Evolutionary conservation across 108 stramenopile species (phyloP).

Genomic region (Discostella stelligeroides): DNA sequence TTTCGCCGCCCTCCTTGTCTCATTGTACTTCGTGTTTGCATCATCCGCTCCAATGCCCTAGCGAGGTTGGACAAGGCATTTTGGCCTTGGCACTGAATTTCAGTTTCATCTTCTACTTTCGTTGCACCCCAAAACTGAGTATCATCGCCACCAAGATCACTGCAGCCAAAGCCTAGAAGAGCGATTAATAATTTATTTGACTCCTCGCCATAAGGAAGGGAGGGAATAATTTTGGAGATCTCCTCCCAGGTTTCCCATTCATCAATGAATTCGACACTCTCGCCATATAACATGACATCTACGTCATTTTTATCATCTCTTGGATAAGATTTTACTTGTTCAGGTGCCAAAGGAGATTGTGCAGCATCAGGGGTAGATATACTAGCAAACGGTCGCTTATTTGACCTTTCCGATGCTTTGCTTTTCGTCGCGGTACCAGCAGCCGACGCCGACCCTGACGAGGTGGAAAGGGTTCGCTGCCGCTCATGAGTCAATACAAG

Average conservation of each 20-base stretch:
- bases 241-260: constrained; percentile 23
- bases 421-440: neutral
- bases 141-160: constrained; percentile 21
- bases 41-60: neutral
- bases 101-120: neutral
- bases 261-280: no score
- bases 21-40: neutral
- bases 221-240: constrained; percentile 21
- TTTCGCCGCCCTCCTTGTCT: neutral
- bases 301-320: no score
- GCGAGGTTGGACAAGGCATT: neutral
- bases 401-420: neutral
- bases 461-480: neutral
- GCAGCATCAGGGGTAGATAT: neutral
- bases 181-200: constrained; percentile 18
- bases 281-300: no score
- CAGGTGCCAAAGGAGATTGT: neutral
- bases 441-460: neutral
- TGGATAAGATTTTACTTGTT: neutral
- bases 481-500: neutral
- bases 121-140: constrained; percentile 10
- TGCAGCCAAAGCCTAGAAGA: constrained; percentile 9
- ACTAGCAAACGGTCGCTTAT: neutral
- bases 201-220: constrained; percentile 45
- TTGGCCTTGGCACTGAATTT: neutral